Conservation (phyloP, 2,329 filamentous ascomycete genomes). For the Trichophyton verrucosum region DNA sequence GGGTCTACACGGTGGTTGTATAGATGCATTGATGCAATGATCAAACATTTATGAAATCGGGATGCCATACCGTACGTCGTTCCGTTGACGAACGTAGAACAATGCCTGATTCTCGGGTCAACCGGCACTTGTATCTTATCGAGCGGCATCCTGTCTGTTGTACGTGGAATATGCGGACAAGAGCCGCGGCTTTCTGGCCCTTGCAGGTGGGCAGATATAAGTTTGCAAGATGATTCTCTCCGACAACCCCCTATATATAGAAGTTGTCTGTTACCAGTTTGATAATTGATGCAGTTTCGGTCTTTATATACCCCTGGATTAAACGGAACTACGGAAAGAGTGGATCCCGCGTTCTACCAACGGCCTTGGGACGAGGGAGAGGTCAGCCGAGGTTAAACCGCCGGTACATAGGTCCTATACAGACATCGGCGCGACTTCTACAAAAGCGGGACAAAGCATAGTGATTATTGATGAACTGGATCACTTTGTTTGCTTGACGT, state of each 20-base stretch:
- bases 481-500: background rate
- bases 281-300: background rate
- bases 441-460: background rate
- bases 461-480: too few species aligned
- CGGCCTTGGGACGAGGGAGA: background rate
- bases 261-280: background rate
- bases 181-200: background rate
- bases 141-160: slow-evolving; percentile 33
- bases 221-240: background rate
- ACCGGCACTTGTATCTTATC: slow-evolving; percentile 51
- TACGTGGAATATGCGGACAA: background rate
- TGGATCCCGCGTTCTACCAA: background rate
- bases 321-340: background rate
- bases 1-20: background rate
- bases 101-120: slow-evolving; percentile 55
- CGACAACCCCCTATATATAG: too few species aligned
- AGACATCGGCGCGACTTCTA: background rate
- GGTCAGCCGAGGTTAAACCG: background rate
- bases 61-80: slow-evolving; percentile 49
- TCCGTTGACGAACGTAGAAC: slow-evolving; percentile 52
- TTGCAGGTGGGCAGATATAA: background rate
- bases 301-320: background rate
- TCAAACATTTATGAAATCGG: background rate
- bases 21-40: background rate
- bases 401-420: background rate